These are phyloP conservation scores for Salvia hispanica DNA, from an alignment of 257 asterid species.

Conservation along the genomic window DNA sequence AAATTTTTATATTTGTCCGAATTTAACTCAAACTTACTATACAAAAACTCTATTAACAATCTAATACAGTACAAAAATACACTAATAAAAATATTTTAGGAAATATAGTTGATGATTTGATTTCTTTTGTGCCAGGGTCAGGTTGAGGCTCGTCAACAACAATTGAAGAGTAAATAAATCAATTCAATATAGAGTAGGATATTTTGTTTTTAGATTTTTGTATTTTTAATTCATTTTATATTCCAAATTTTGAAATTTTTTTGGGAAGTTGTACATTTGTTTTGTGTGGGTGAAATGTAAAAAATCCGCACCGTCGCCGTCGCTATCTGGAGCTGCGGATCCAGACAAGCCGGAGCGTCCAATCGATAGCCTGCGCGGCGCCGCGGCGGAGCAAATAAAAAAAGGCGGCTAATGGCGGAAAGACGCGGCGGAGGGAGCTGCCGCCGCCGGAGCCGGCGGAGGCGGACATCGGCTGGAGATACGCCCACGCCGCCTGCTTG, in stretches of 20 bases:
- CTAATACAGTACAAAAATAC: no score
- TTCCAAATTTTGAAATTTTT: conserved; percentile 9
- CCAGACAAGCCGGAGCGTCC: conserved; percentile 50
- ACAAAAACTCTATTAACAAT: no score
- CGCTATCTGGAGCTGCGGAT: conserved; percentile 50
- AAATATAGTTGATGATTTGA: background rate
- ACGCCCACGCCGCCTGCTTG: conserved; percentile 96
- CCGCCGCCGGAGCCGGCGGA: conserved; percentile 48
- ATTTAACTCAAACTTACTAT: no score
- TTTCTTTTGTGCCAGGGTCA: conserved; percentile 35
- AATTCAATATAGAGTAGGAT: background rate
- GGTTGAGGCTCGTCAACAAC: conserved; percentile 37
- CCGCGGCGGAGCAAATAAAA: conserved; percentile 40
- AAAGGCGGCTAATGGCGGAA: conserved; percentile 43
- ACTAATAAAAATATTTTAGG: no score
- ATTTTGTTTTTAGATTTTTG: background rate
- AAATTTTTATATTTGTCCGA: no score
- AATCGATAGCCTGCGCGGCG: conserved; percentile 41
- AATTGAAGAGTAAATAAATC: background rate
- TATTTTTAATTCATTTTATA: background rate
- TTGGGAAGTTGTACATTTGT: conserved; percentile 15
- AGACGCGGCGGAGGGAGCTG: conserved; percentile 41
- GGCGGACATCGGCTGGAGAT: conserved; percentile 89
- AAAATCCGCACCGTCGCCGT: conserved; percentile 17
- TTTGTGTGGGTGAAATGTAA: conserved; percentile 7